Percentiles rank a stretch among this genome's conserved stretches.
Evolutionary conservation across 257 asterid genomes (phyloP).

Genomic region (Catharanthus roseus): DNA sequence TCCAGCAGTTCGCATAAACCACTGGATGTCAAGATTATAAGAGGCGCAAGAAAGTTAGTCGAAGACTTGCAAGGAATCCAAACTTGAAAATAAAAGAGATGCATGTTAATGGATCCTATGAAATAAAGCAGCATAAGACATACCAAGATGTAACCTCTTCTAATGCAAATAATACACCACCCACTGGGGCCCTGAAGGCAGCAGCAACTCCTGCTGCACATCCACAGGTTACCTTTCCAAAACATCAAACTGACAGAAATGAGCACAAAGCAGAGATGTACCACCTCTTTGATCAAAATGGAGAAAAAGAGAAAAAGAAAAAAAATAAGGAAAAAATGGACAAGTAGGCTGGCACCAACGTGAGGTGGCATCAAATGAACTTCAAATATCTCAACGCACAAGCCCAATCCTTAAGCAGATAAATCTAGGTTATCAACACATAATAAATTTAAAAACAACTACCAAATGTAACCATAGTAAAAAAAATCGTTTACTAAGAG

Average conservation of each 20-base stretch:
- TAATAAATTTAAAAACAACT: background rate
- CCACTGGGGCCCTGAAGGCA: conserved; percentile 99
- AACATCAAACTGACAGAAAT: conserved; percentile 44
- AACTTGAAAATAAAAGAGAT: background rate
- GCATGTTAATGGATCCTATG: background rate
- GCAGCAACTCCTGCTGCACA: conserved; percentile 99
- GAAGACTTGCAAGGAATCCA: background rate
- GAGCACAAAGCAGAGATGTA: conserved; percentile 34
- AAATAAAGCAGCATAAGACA: conserved; percentile 16
- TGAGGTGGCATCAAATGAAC: background rate
- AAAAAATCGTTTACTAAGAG: background rate
- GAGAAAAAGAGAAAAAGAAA: no score
- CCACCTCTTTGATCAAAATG: conserved; percentile 1
- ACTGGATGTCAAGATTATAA: background rate
- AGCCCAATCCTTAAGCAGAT: background rate
- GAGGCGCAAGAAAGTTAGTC: background rate
- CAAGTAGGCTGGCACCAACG: no score
- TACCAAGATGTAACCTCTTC: conserved; percentile 99
- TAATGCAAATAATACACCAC: conserved; percentile 94
- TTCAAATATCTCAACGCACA: background rate
- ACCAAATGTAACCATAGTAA: background rate
- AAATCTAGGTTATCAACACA: background rate
- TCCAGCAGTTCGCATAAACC: background rate
- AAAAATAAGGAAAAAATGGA: background rate
- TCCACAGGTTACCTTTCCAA: conserved; percentile 97